These are phyloP conservation scores for Prillingera fragicola DNA, from an alignment of 1,284 basidiomycete species.

Conservation along the genomic window DNA sequence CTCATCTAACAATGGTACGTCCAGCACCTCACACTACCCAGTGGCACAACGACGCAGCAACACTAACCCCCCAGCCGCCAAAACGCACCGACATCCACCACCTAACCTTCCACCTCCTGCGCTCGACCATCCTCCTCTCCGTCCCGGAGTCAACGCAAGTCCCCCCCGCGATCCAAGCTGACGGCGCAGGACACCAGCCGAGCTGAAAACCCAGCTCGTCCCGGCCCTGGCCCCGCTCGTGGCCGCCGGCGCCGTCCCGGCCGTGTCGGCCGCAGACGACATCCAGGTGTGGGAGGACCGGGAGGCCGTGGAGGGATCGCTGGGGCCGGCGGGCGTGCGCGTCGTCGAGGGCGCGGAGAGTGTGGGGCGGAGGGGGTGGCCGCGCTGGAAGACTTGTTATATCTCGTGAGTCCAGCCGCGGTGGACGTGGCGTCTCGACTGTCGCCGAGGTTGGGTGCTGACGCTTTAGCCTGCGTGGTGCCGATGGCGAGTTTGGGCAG, in stretches of 20 bases:
- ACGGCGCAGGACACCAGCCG: slow-evolving; percentile 10
- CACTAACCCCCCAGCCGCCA: slow-evolving; percentile 20
- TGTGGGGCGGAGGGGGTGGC: slow-evolving; percentile 27
- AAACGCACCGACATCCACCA: slow-evolving; percentile 32
- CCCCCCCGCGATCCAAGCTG: neutral
- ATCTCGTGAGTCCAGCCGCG: slow-evolving; percentile 28
- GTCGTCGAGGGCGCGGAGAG: slow-evolving; percentile 11
- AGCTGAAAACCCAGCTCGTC: slow-evolving; percentile 18
- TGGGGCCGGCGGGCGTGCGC: slow-evolving; percentile 10
- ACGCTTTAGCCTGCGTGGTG: slow-evolving; percentile 26
- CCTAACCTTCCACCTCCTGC: slow-evolving; percentile 37
- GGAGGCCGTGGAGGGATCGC: slow-evolving; percentile 20
- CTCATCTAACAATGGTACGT: slow-evolving; percentile 3
- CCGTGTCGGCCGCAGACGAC: slow-evolving; percentile 20
- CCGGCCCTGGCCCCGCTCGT: slow-evolving; percentile 26
- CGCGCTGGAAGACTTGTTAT: slow-evolving; percentile 37
- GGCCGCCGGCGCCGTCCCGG: slow-evolving; percentile 9
- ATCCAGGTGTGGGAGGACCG: slow-evolving; percentile 35
- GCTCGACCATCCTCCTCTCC: slow-evolving; percentile 35
- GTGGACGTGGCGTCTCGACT: neutral
- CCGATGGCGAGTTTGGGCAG: slow-evolving; percentile 27
- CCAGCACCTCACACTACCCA: no score
- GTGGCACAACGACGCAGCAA: no score
- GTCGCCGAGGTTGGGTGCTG: neutral
- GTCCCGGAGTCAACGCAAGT: slow-evolving; percentile 37